Evolutionary conservation across 1,284 basidiomycete genomes (phyloP).

Genomic region (Papiliotrema nemorosa): DNA sequence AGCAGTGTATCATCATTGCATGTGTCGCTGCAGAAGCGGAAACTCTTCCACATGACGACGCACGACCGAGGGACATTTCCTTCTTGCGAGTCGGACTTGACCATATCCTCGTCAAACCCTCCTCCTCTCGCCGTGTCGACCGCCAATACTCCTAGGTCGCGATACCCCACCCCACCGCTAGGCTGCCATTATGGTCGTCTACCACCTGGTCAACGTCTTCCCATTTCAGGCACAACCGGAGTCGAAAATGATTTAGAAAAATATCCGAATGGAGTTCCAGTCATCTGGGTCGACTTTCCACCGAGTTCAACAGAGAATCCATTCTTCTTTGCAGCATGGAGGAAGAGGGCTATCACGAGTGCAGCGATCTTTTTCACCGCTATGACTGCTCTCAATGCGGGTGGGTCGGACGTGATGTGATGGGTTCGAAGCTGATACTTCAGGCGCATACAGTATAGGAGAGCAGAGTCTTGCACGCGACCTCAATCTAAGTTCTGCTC

Average conservation of each 20-base stretch:
- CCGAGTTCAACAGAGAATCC: conserved; percentile 57
- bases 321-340: conserved; percentile 51
- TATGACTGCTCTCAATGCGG: conserved; percentile 57
- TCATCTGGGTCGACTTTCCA: conserved; percentile 59
- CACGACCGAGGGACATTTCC: too few relatives aligned
- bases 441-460: conserved; percentile 61
- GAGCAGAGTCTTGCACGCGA: conserved; percentile 62
- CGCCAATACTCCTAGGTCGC: neutral
- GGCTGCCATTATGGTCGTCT: conserved; percentile 3
- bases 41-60: too few relatives aligned
- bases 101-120: neutral
- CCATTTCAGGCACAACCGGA: neutral
- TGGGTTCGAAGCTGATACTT: too few relatives aligned
- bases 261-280: neutral
- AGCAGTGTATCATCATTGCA: too few relatives aligned
- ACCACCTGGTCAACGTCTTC: neutral
- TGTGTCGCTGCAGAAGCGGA: too few relatives aligned
- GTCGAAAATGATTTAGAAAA: neutral
- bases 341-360: neutral
- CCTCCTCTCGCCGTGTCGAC: neutral
- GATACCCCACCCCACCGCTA: neutral
- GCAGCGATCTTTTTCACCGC: conserved; percentile 53
- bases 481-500: conserved; percentile 58
- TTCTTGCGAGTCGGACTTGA: neutral
- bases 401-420: too few relatives aligned